Evolutionary conservation across 495 filamentous ascomycete genomes (phyloP), one percentile per base, ranked within the genome.

Genomic region (Podospora anserina): DNA sequence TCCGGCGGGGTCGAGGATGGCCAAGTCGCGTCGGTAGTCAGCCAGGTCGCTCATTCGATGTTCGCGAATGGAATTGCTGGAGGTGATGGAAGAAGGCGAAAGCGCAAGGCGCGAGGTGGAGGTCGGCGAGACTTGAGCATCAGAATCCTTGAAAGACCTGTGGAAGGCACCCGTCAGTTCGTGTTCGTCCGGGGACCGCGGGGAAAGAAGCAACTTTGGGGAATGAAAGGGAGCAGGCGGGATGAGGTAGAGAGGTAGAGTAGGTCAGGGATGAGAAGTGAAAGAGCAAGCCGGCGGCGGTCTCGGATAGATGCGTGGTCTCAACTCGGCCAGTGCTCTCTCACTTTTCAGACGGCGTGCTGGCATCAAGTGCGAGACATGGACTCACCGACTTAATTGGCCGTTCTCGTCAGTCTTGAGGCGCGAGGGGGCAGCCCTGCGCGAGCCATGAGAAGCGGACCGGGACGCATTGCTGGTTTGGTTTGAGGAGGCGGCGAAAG

Each of bases 1-100:
- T 71, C 81, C 84, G 65, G 83, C 82, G 55, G 85, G 86, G 63
- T 91, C 88, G 61, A 91, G 79, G 27, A 89, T 87, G 61, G 88
- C 85, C n/a, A 92, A 84, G 67, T 91, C 88, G 75, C 88, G 88
- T 69, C 89, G 87, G 72, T 92, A 88, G 74, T 88, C 86, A 71
- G 82, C 80, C 68, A 90, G 82, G 66, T 88, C 85, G 74, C 78
- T 83, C 81, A 85, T 80, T 63, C 83, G 78, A 63, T 77, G 78
- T 20, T 82, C 83, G 74, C 82, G 81, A 27, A 80, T 69, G 66
- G 85, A 74, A 64, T 78, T 75, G 71, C 78, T 83, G 63, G 83
- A 81, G 66, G 80, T 74, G 58, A 75, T 79, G 59, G 82, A 83
- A 58, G 82, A 75, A 15, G 84, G 82, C 16, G 85, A 85, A 62